Conservation (phyloP, 306 rosid species). For the Castanea sativa region DNA sequence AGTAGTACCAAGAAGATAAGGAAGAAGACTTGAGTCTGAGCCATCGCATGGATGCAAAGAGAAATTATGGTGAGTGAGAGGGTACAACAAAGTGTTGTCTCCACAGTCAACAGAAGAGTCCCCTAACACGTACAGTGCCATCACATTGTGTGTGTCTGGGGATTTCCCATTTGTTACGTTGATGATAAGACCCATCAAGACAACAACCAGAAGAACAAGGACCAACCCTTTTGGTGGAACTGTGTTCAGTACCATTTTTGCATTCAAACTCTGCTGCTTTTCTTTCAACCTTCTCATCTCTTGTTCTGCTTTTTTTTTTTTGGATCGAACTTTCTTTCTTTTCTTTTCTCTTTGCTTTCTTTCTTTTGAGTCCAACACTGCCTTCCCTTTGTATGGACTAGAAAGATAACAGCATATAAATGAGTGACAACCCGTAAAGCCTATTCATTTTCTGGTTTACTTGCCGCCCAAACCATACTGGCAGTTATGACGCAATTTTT, state of each 20-base stretch:
- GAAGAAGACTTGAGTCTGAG: constrained; percentile 60
- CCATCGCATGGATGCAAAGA: constrained; percentile 67
- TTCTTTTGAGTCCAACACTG: background rate
- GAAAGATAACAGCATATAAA: background rate
- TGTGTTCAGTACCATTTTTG: background rate
- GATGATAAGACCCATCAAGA: constrained; percentile 21
- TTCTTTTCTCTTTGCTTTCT: background rate
- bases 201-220: constrained; percentile 16
- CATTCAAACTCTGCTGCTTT: background rate
- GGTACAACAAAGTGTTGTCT: constrained; percentile 67
- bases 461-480: no score
- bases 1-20: constrained; percentile 68
- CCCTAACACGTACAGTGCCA: constrained; percentile 63
- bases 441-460: no score
- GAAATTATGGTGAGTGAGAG: constrained; percentile 60
- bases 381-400: background rate
- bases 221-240: constrained; percentile 1
- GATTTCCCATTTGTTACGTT: constrained; percentile 23
- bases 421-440: background rate
- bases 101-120: constrained; percentile 95
- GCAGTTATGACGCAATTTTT: no score
- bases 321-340: background rate
- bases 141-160: constrained; percentile 15
- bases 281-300: background rate
- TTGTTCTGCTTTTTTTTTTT: background rate